phyloP scores from a whole-genome alignment of 176 grass and related monocot genomes.

The Neostapfia colusana region DNA sequence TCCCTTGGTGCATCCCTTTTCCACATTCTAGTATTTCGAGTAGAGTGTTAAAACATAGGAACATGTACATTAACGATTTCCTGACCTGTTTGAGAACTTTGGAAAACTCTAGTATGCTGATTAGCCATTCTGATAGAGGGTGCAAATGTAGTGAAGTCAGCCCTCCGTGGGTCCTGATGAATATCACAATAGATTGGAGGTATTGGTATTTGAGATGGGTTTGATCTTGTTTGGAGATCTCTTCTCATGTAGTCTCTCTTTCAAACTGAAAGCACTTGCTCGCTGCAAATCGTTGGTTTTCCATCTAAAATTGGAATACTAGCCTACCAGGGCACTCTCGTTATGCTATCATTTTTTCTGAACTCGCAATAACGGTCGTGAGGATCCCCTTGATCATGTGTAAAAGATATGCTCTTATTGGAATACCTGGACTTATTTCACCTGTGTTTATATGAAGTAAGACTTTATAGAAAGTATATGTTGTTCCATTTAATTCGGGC shows the following conservation, averaged over 20 bases:
- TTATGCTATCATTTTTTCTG: slow-evolving; percentile 3
- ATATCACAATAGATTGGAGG: background rate
- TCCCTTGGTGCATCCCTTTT: background rate
- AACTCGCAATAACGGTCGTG: background rate
- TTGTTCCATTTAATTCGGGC: background rate
- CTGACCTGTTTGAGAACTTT: background rate
- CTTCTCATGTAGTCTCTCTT: background rate
- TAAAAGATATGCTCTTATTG: background rate
- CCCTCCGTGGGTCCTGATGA: background rate
- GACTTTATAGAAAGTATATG: background rate
- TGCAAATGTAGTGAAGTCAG: background rate
- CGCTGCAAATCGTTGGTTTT: background rate
- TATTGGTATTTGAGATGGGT: background rate
- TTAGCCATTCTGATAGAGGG: background rate
- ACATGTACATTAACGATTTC: background rate
- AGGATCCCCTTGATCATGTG: background rate
- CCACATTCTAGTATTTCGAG: background rate
- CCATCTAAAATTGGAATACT: background rate
- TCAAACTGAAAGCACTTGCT: background rate
- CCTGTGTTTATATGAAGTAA: background rate
- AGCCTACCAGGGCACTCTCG: background rate
- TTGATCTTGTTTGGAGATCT: background rate
- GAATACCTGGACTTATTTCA: background rate
- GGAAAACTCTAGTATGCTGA: background rate
- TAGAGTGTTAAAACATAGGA: background rate